Base-by-base conservation (phyloP, 1,284 basidiomycete genomes). In the Tilletia horrida region DNA sequence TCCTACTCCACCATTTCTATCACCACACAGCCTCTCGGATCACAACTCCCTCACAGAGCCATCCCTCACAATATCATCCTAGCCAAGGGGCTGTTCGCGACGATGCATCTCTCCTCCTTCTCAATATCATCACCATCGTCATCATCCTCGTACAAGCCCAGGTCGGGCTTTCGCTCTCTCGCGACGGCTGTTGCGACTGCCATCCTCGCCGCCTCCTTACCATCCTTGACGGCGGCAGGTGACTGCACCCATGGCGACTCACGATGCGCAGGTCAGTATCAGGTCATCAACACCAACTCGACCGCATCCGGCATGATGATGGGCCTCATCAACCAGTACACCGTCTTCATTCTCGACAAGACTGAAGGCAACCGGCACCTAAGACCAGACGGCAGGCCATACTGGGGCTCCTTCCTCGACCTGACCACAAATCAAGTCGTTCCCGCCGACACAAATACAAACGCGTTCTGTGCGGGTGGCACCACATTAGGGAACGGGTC, bases 321-420 rank as follows among this genome's bases (percentile, higher is more conserved):
- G 57, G 80, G 75, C 66, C 71, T 81, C 31, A 71, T 78, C 48
- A 74, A 80, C 68, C 73, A 81, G 59, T 65, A 80, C 55, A 74
- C 71, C 48, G 79, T 82, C 45, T 81, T 82, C 66, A 82, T 83
- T 52, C 73, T 83, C 44, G 83, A 83, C 74, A 83, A 83, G 73
- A 79, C 76, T 13, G 83, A 84, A 70, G 78, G 80, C 71, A 83
- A 83, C 72, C 69, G 66, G 11, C n/a, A 61, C 16, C 55, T 61
- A 23, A 65, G 76, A 11, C 27, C 62, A 14, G 68, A 73, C n/a
- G 75, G 72, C 16, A 73, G 70, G 45, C 77, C 75, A 14, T 72
- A 75, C 2, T 81, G 80, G 80, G 77, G 75, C 23, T 70, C 77
- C 14, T 71, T 79, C 67, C 72, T 77, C 59, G 70, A 70, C 21